Conservation (phyloP, 2,329 filamentous ascomycete species). For the Botrytis tulipae region DNA sequence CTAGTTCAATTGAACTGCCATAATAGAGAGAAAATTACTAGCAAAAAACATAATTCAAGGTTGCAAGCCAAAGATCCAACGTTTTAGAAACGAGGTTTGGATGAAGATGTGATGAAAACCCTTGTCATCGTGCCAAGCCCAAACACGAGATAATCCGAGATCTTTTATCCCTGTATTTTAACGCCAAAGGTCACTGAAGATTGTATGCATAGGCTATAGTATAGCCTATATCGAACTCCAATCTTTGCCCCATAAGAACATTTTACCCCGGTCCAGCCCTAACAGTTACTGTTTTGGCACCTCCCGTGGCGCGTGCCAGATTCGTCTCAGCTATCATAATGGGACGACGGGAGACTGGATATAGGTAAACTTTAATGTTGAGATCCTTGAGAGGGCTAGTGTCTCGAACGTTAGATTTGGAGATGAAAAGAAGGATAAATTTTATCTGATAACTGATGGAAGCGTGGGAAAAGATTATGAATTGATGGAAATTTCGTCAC, state of each 20-base stretch:
- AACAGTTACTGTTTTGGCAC: slow-evolving; percentile 16
- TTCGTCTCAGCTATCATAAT: slow-evolving; percentile 33
- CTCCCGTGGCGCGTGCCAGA: slow-evolving; percentile 28
- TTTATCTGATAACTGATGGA: background rate
- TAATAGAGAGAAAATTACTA: slow-evolving; percentile 16
- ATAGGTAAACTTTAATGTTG: background rate
- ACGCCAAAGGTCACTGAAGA: background rate
- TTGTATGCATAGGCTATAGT: background rate
- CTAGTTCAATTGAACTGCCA: slow-evolving; percentile 4
- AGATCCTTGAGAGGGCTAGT: background rate
- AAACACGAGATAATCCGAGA: background rate
- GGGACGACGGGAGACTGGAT: slow-evolving; percentile 8
- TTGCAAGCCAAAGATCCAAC: background rate
- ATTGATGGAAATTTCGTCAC: background rate
- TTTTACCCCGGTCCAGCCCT: slow-evolving; percentile 4
- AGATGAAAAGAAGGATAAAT: background rate
- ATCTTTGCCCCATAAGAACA: background rate
- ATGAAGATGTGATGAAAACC: slow-evolving; percentile 18
- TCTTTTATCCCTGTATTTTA: background rate
- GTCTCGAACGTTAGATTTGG: slow-evolving; percentile 1
- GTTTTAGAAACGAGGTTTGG: slow-evolving; percentile 14
- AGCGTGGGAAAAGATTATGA: background rate
- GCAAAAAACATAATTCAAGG: background rate
- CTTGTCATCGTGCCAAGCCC: background rate
- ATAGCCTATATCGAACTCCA: background rate